A percentile compares a stretch with the other conserved stretches of the same genome.
Evolutionary conservation across 1,284 basidiomycete species (phyloP).

Genomic region (Taiwanofungus camphoratus): DNA sequence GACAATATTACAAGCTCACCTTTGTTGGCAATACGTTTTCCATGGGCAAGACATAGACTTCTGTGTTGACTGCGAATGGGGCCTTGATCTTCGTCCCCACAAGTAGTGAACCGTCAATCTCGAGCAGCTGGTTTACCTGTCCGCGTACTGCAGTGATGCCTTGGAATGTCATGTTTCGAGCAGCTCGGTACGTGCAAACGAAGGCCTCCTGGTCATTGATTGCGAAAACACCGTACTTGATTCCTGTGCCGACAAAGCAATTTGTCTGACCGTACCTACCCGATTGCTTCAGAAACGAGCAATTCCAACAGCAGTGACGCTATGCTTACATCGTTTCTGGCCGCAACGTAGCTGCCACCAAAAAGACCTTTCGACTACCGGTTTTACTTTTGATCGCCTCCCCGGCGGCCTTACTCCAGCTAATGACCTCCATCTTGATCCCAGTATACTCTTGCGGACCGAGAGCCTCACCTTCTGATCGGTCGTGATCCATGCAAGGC

Average conservation of each 20-base stretch:
- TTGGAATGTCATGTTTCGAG: constrained; percentile 98
- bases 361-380: constrained; percentile 78
- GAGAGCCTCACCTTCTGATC: constrained; percentile 90
- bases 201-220: constrained; percentile 86
- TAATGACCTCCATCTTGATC: constrained; percentile 90
- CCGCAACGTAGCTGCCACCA: constrained; percentile 94
- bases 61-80: constrained; percentile 76
- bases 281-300: constrained; percentile 13
- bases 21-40: constrained; percentile 94
- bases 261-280: constrained; percentile 95
- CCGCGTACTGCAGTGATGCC: constrained; percentile 71
- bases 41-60: constrained; percentile 98
- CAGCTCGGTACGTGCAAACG: constrained; percentile 86
- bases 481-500: constrained; percentile 99
- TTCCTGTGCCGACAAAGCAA: constrained; percentile 88
- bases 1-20: constrained; percentile 31
- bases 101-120: constrained; percentile 75
- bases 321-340: constrained; percentile 90
- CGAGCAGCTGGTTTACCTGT: constrained; percentile 65
- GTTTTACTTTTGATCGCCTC: constrained; percentile 61
- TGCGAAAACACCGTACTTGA: constrained; percentile 93
- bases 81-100: constrained; percentile 91
- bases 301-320: constrained; percentile 10
- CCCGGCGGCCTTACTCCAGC: constrained; percentile 69
- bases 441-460: constrained; percentile 97